Evolutionary conservation across 768 basidiomycete species (phyloP).

Genomic region (Cubamyces sp.): DNA sequence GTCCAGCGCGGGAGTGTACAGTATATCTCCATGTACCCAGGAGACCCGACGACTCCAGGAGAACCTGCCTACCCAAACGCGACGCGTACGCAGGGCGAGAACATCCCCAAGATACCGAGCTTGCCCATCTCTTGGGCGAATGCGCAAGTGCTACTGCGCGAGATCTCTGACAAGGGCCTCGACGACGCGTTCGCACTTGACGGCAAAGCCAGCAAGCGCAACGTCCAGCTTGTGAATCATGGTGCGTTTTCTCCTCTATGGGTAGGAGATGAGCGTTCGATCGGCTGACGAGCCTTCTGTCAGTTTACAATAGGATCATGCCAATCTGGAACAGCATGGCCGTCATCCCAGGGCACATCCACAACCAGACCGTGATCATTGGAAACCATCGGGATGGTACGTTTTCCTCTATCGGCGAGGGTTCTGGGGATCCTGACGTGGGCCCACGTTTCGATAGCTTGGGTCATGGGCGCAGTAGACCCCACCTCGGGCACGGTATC

Average conservation of each 20-base stretch:
- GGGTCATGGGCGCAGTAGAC: conserved; percentile 83
- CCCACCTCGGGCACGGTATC: conserved; percentile 82
- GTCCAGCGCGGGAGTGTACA: conserved; percentile 89
- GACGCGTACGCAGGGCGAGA: conserved; percentile 61
- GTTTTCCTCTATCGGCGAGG: not conserved
- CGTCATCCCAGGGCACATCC: conserved; percentile 79
- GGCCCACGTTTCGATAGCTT: conserved; percentile 35
- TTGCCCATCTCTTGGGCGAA: conserved; percentile 89
- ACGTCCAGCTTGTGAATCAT: conserved; percentile 61
- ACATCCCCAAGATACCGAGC: conserved; percentile 78
- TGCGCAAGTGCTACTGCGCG: conserved; percentile 60
- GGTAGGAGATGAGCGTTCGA: conserved; percentile 4
- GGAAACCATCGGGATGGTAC: conserved; percentile 89
- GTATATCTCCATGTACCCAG: conserved; percentile 59
- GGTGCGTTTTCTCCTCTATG: conserved; percentile 52
- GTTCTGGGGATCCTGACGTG: too few species aligned
- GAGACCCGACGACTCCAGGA: conserved; percentile 86
- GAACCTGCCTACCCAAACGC: conserved; percentile 84
- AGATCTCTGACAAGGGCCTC: conserved; percentile 46
- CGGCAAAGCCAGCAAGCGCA: conserved; percentile 51
- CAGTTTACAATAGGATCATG: conserved; percentile 76
- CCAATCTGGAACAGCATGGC: conserved; percentile 93
- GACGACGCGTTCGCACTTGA: conserved; percentile 48
- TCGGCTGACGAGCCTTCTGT: not conserved
- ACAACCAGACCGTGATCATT: conserved; percentile 83